Conservation (phyloP, 306 rosid genomes). For the Ochetophila trinervis region DNA sequence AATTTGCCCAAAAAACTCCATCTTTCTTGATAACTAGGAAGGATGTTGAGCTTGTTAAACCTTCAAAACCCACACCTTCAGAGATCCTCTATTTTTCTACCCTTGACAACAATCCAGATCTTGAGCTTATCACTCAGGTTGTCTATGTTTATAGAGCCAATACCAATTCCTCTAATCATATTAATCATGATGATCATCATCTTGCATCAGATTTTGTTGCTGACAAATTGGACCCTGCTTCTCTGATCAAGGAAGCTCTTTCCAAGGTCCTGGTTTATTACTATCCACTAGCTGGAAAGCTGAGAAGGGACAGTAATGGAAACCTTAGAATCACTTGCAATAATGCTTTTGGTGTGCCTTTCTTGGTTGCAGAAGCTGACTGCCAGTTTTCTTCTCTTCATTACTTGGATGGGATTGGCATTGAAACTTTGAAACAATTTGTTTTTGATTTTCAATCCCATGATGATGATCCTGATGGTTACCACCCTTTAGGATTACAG, state of each 20-base stretch:
- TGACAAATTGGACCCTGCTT: slow-evolving; percentile 31
- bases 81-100: slow-evolving; percentile 33
- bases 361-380: slow-evolving; percentile 38
- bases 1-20: not conserved
- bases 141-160: slow-evolving; percentile 34
- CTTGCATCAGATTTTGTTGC: not conserved
- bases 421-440: slow-evolving; percentile 29
- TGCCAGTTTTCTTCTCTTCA: slow-evolving; percentile 42
- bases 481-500: slow-evolving; percentile 35
- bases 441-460: slow-evolving; percentile 17
- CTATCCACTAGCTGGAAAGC: slow-evolving; percentile 50
- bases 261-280: slow-evolving; percentile 41
- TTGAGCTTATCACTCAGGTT: slow-evolving; percentile 28
- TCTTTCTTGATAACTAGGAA: slow-evolving; percentile 23
- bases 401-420: slow-evolving; percentile 42
- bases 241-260: slow-evolving; percentile 38
- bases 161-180: not conserved
- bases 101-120: slow-evolving; percentile 31
- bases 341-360: slow-evolving; percentile 47
- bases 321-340: slow-evolving; percentile 41
- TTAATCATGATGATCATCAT: not conserved
- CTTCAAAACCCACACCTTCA: slow-evolving; percentile 38
- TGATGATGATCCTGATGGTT: slow-evolving; percentile 20
- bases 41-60: slow-evolving; percentile 33
- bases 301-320: slow-evolving; percentile 28